Conservation (phyloP, 2,329 filamentous ascomycete genomes). For the Rosellinia necatrix region DNA sequence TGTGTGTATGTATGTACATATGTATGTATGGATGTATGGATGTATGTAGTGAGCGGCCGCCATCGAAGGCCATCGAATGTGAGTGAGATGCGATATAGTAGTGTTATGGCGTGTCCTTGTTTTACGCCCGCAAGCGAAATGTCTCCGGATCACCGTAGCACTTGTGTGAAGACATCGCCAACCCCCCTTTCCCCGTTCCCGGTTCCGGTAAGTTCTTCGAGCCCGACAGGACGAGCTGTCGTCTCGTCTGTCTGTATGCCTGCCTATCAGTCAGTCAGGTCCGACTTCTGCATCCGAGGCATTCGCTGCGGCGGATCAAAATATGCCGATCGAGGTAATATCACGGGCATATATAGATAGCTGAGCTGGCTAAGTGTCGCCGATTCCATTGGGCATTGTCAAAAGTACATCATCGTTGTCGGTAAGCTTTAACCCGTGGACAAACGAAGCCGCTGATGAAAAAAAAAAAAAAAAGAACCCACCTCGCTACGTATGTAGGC, state of each 20-base stretch:
- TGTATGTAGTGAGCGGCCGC: no score
- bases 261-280: not conserved
- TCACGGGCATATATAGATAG: not conserved
- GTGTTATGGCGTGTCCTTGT: not conserved
- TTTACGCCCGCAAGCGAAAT: not conserved
- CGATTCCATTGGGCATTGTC: no score
- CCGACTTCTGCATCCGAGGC: not conserved
- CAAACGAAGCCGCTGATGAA: not conserved
- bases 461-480: no score
- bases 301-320: not conserved
- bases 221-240: not conserved
- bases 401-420: not conserved
- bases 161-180: not conserved
- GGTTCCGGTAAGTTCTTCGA: no score
- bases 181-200: no score
- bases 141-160: not conserved
- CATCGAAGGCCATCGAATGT: not conserved
- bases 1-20: no score
- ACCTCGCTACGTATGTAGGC: no score
- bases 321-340: not conserved
- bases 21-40: no score
- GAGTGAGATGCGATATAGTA: not conserved
- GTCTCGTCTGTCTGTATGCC: not conserved
- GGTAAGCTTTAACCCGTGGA: not conserved
- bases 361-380: not conserved